A percentile compares a stretch with the other conserved stretches of the same genome.
phyloP scores from a whole-genome alignment of 2,329 filamentous ascomycete genomes.

The Bimuria novae-zelandiae region DNA sequence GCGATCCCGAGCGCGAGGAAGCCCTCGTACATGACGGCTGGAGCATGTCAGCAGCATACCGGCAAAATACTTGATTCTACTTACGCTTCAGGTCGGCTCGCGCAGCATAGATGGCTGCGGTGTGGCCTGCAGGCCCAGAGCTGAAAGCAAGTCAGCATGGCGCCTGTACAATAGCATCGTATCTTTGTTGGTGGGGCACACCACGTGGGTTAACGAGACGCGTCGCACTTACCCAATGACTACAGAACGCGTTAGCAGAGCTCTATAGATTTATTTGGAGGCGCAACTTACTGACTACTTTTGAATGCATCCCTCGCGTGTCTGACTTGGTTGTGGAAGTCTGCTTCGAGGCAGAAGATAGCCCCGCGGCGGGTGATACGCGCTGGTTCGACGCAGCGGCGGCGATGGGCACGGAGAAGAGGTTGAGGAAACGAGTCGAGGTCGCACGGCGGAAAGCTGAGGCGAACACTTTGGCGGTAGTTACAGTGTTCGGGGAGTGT shows the following conservation, averaged over 20 bases:
- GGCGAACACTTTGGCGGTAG: constrained; percentile 88
- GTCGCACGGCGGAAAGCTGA: constrained; percentile 72
- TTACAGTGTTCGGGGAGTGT: constrained; percentile 26
- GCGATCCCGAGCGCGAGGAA: constrained; percentile 98
- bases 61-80: constrained; percentile 28
- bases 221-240: constrained; percentile 43
- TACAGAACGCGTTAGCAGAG: constrained; percentile 32
- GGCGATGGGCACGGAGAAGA: constrained; percentile 72
- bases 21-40: constrained; percentile 91
- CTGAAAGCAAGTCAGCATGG: constrained; percentile 53
- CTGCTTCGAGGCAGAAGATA: constrained; percentile 46
- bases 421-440: constrained; percentile 68
- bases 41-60: constrained; percentile 23
- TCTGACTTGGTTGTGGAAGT: constrained; percentile 31
- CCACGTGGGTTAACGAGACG: constrained; percentile 16
- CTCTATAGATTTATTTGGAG: constrained; percentile 1
- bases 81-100: constrained; percentile 87
- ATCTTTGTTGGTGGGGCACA: constrained; percentile 12
- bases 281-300: constrained; percentile 76
- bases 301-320: constrained; percentile 80
- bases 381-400: constrained; percentile 71
- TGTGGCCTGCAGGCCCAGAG: constrained; percentile 96
- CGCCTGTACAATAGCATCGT: constrained; percentile 23
- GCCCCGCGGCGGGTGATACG: constrained; percentile 47
- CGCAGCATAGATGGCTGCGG: constrained; percentile 92